These are phyloP conservation scores for Cystobasidium slooffiae DNA, from an alignment of 1,284 basidiomycete genomes.

Conservation along the genomic window DNA sequence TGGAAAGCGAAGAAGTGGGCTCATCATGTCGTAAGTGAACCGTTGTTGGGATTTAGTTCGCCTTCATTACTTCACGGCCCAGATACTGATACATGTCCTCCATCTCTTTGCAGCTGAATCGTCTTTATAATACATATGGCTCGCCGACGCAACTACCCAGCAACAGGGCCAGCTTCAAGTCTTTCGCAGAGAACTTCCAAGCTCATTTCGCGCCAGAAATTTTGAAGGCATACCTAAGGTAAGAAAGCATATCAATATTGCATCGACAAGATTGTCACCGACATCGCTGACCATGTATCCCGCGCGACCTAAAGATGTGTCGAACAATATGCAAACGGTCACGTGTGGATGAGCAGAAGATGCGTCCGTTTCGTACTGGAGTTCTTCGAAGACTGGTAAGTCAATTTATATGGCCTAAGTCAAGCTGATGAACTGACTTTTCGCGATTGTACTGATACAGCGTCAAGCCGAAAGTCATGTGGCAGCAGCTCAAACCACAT, in stretches of 20 bases:
- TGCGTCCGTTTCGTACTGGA: slow-evolving; percentile 77
- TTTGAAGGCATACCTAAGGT: slow-evolving; percentile 73
- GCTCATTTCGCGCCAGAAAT: slow-evolving; percentile 80
- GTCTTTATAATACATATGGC: slow-evolving; percentile 65
- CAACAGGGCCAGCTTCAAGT: slow-evolving; percentile 67
- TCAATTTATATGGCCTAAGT: slow-evolving; percentile 29
- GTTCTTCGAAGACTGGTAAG: slow-evolving; percentile 82
- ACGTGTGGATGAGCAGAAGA: slow-evolving; percentile 77
- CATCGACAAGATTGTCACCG: background rate
- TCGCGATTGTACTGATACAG: slow-evolving; percentile 57
- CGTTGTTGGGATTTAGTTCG: too few species aligned
- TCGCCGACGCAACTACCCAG: slow-evolving; percentile 80
- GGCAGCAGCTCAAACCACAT: slow-evolving; percentile 80
- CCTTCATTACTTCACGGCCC: too few species aligned
- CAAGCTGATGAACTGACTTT: background rate
- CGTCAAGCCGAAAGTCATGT: slow-evolving; percentile 84
- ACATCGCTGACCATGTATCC: background rate
- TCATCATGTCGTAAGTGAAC: slow-evolving; percentile 66
- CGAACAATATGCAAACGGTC: slow-evolving; percentile 67
- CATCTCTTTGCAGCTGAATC: slow-evolving; percentile 49
- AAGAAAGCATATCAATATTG: slow-evolving; percentile 59
- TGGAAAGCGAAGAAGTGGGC: slow-evolving; percentile 91
- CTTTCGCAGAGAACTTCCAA: slow-evolving; percentile 77
- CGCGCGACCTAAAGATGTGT: slow-evolving; percentile 22
- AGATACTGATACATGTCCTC: background rate